A percentile compares a stretch with the other conserved stretches of the same genome.
Conservation (phyloP, 2,329 filamentous ascomycete species). For the Aspergillus phoenicis region DNA sequence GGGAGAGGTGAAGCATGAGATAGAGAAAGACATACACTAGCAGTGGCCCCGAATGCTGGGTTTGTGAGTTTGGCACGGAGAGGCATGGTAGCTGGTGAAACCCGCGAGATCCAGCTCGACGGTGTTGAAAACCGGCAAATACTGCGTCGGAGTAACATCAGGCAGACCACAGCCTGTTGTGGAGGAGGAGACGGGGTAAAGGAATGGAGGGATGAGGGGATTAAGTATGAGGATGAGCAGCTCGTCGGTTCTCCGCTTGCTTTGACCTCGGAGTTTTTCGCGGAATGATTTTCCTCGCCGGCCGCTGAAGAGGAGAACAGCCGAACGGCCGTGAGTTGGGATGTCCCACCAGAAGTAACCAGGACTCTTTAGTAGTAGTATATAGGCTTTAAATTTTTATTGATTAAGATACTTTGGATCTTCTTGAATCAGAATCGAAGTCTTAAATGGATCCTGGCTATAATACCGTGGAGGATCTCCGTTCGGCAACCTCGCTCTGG, state of each 20-base stretch:
- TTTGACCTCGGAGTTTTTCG: constrained; percentile 38
- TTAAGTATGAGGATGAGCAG: constrained; percentile 27
- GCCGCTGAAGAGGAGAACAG: constrained; percentile 9
- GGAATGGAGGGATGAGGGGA: constrained; percentile 17
- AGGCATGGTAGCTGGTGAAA: constrained; percentile 65
- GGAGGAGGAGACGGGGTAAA: constrained; percentile 14
- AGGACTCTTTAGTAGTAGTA: not conserved
- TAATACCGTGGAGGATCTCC: not conserved
- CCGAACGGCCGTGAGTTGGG: not conserved
- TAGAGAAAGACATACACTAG: constrained; percentile 50
- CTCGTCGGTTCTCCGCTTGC: constrained; percentile 29
- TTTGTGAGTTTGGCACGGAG: constrained; percentile 73
- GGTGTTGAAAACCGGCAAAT: constrained; percentile 43
- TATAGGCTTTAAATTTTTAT: not conserved
- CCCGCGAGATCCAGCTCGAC: constrained; percentile 52
- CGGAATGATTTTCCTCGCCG: constrained; percentile 25
- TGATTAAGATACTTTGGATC: no score
- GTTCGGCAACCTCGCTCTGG: not conserved
- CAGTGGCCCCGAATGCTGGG: constrained; percentile 57
- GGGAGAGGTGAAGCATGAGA: not conserved
- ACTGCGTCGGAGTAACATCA: constrained; percentile 49
- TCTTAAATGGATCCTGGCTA: not conserved
- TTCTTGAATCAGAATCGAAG: no score
- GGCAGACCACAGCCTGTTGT: constrained; percentile 28
- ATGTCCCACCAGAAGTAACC: not conserved